A percentile compares a stretch with the other conserved stretches of the same genome.
phyloP scores from a whole-genome alignment of 2,329 filamentous ascomycete genomes.

The Ilyonectria destructans region DNA sequence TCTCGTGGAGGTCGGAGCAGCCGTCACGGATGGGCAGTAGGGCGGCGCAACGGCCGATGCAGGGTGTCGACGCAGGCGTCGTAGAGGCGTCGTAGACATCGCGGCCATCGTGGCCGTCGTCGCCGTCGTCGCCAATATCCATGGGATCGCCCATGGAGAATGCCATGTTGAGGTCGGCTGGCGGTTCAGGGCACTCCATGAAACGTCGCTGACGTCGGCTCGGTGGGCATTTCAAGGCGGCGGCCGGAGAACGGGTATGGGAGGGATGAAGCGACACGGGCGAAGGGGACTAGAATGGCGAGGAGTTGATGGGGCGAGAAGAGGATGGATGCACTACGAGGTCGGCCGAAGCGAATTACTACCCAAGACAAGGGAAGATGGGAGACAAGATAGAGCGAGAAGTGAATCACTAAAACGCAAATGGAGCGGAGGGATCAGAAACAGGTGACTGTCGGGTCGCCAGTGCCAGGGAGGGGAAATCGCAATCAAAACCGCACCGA shows the following conservation, averaged over 20 bases:
- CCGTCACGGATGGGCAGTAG: conserved; percentile 45
- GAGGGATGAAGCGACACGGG: neutral
- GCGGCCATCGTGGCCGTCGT: conserved; percentile 32
- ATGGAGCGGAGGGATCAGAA: conserved; percentile 44
- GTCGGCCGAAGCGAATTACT: neutral
- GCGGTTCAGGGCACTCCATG: conserved; percentile 44
- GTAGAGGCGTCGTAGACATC: neutral
- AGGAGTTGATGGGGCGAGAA: neutral
- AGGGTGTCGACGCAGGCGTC: conserved; percentile 37
- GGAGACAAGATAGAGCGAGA: conserved; percentile 12
- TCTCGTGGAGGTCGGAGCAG: conserved; percentile 39
- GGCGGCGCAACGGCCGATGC: conserved; percentile 39
- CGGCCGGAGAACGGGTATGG: conserved; percentile 4
- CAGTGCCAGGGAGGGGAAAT: conserved; percentile 46
- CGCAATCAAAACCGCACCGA: conserved; percentile 47
- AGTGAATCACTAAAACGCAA: conserved; percentile 34
- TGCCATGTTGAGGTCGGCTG: conserved; percentile 40
- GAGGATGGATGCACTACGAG: neutral
- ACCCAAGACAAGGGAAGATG: conserved; percentile 14
- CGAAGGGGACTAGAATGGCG: conserved; percentile 2
- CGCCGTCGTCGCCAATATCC: conserved; percentile 45
- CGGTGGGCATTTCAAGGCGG: conserved; percentile 46
- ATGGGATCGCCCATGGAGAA: conserved; percentile 47
- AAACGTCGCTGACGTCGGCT: conserved; percentile 42
- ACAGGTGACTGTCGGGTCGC: conserved; percentile 44